phyloP scores from a whole-genome alignment of 768 basidiomycete genomes.

The Asterophora parasitica region DNA sequence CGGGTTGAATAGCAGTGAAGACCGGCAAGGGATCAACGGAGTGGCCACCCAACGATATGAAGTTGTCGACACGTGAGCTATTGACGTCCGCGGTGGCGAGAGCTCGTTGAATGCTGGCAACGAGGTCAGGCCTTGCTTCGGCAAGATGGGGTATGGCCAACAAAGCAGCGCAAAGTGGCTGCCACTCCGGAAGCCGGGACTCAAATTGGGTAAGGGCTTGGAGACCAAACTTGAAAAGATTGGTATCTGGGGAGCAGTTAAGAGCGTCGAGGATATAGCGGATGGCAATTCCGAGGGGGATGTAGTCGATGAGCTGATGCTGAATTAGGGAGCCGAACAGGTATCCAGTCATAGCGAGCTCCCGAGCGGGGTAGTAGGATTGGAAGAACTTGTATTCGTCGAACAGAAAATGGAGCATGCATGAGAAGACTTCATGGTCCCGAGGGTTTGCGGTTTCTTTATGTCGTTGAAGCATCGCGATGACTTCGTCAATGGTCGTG shows the following conservation, averaged over 20 bases:
- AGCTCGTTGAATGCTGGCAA: constrained; percentile 64
- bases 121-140: constrained; percentile 80
- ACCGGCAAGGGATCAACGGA: constrained; percentile 43
- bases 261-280: constrained; percentile 95
- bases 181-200: constrained; percentile 84
- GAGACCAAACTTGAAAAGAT: constrained; percentile 92
- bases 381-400: constrained; percentile 99
- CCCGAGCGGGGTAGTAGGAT: constrained; percentile 88
- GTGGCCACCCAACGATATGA: constrained; percentile 24
- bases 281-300: constrained; percentile 93
- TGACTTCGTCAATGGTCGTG: constrained; percentile 91
- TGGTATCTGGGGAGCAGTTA: constrained; percentile 84
- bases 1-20: constrained; percentile 78
- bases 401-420: constrained; percentile 98
- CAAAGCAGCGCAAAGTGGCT: constrained; percentile 84
- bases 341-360: constrained; percentile 92
- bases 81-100: constrained; percentile 51
- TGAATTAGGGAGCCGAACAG: constrained; percentile 96
- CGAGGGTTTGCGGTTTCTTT: constrained; percentile 77
- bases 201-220: constrained; percentile 89
- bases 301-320: constrained; percentile 86
- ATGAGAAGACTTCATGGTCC: constrained; percentile 97
- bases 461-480: constrained; percentile 78
- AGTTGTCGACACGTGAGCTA: constrained; percentile 35
- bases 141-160: constrained; percentile 82